Evolutionary conservation across 495 filamentous ascomycete species (phyloP).

Genomic region (Aspergillus sclerotiicarbonarius): DNA sequence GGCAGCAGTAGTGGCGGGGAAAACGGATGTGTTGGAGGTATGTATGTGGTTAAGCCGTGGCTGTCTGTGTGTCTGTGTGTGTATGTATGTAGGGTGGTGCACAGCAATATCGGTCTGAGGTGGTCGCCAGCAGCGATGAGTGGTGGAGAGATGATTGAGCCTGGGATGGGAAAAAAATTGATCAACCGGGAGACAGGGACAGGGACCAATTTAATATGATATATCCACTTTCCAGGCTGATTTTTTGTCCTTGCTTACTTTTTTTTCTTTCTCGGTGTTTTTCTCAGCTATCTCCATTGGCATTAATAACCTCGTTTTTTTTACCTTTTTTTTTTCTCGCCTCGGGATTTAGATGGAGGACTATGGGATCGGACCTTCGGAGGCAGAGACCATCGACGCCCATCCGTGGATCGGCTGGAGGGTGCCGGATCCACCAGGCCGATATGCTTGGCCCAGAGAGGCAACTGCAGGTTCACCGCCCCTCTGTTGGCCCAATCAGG

Average conservation of each 20-base stretch:
- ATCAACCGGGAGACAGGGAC: constrained; percentile 4
- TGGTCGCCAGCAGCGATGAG: not conserved
- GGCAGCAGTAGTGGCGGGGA: constrained; percentile 3
- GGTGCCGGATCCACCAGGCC: constrained; percentile 8
- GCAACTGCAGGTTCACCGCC: constrained; percentile 13
- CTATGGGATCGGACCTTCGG: constrained; percentile 16
- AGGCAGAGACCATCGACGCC: constrained; percentile 1
- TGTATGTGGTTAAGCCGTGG: not conserved
- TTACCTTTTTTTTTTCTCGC: constrained; percentile 6
- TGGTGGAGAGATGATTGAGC: not conserved
- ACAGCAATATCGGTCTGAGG: constrained; percentile 1
- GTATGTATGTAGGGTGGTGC: not conserved
- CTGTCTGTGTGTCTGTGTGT: not conserved
- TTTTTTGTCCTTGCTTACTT: constrained; percentile 14
- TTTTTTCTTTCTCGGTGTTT: constrained; percentile 9
- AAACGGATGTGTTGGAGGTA: not conserved
- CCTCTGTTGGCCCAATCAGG: constrained; percentile 7
- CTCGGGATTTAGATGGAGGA: constrained; percentile 14
- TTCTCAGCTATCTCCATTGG: constrained; percentile 4
- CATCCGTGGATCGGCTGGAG: constrained; percentile 17
- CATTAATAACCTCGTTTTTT: constrained; percentile 7
- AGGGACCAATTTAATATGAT: constrained; percentile 15
- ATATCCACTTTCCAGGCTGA: constrained; percentile 18
- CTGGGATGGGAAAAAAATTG: constrained; percentile 8
- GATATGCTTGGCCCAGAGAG: constrained; percentile 1